Conservation (phyloP, 2,329 filamentous ascomycete species). For the Xylariaceae sp. region DNA sequence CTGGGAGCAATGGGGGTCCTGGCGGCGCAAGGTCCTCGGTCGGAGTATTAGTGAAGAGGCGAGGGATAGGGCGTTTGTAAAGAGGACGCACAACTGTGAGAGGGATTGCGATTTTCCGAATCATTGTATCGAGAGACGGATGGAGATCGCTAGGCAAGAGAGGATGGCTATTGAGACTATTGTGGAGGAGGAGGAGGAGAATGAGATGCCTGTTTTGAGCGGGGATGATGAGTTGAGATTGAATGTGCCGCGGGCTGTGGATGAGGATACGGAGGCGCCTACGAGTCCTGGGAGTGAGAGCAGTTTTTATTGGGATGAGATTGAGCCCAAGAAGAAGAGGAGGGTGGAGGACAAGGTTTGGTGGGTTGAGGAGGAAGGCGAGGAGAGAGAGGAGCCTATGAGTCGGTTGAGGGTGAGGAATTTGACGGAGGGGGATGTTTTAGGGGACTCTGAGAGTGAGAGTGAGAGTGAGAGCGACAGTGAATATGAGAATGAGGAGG, state of each 20-base stretch:
- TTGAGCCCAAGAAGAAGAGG: conserved; percentile 1
- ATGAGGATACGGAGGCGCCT: conserved; percentile 6
- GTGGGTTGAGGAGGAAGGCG: conserved; percentile 15
- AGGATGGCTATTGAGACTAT: conserved; percentile 27
- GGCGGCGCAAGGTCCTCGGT: conserved; percentile 26
- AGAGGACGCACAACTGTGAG: conserved; percentile 21
- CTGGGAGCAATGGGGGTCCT: conserved; percentile 29
- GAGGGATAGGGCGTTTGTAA: conserved; percentile 21
- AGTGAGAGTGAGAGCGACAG: no score
- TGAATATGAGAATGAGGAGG: no score
- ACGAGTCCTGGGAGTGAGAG: conserved; percentile 14
- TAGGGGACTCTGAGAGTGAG: conserved; percentile 4
- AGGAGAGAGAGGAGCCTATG: conserved; percentile 3
- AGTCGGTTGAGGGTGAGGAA: conserved; percentile 15
- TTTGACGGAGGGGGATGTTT: conserved; percentile 4
- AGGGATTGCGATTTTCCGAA: conserved; percentile 38
- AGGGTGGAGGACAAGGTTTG: conserved; percentile 17
- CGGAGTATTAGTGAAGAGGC: conserved; percentile 27
- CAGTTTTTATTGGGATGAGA: conserved; percentile 10
- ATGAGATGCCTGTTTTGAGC: conserved; percentile 10
- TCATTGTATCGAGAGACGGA: conserved; percentile 38
- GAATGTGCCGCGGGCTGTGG: neutral
- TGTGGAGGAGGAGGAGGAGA: conserved; percentile 25
- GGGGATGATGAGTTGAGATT: neutral
- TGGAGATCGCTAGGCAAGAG: conserved; percentile 39